phyloP scores from a whole-genome alignment of 2,329 filamentous ascomycete genomes.

The Aureobasidium zeae region DNA sequence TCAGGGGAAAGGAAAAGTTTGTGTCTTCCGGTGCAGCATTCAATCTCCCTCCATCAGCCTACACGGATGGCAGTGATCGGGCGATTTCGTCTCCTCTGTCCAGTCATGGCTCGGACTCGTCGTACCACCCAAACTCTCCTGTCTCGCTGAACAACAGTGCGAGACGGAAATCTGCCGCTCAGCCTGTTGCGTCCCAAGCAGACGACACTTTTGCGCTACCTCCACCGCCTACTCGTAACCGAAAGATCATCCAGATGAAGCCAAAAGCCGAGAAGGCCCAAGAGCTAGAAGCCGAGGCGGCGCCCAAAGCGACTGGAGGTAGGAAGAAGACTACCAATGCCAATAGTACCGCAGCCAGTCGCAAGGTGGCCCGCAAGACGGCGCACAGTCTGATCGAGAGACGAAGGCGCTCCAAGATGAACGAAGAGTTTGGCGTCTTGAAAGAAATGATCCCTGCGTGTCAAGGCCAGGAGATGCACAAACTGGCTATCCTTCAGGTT shows the following conservation, averaged over 20 bases:
- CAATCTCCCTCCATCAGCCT: slow-evolving; percentile 66
- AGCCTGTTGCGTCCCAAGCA: slow-evolving; percentile 31
- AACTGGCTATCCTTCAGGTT: slow-evolving; percentile 88
- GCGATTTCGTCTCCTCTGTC: slow-evolving; percentile 39
- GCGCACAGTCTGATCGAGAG: slow-evolving; percentile 93
- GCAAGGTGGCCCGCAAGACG: slow-evolving; percentile 91
- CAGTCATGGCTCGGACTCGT: slow-evolving; percentile 43
- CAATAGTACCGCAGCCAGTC: slow-evolving; percentile 71
- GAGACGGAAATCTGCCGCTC: slow-evolving; percentile 20
- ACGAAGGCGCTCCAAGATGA: slow-evolving; percentile 89
- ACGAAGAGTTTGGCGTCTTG: slow-evolving; percentile 88
- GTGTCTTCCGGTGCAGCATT: slow-evolving; percentile 56
- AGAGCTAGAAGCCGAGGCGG: slow-evolving; percentile 18
- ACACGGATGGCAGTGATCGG: slow-evolving; percentile 38
- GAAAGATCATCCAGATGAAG: slow-evolving; percentile 99
- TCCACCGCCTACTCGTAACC: slow-evolving; percentile 80
- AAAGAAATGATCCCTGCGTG: slow-evolving; percentile 96
- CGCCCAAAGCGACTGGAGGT: slow-evolving; percentile 30
- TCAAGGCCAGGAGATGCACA: slow-evolving; percentile 92
- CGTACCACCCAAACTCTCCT: slow-evolving; percentile 40
- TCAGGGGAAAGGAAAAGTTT: slow-evolving; percentile 57
- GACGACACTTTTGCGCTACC: slow-evolving; percentile 67
- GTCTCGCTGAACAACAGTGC: slow-evolving; percentile 32
- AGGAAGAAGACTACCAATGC: slow-evolving; percentile 68
- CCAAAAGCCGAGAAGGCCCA: slow-evolving; percentile 41